Base-by-base conservation (phyloP, 2,329 filamentous ascomycete genomes). In the Arthrinium phaeospermum region DNA sequence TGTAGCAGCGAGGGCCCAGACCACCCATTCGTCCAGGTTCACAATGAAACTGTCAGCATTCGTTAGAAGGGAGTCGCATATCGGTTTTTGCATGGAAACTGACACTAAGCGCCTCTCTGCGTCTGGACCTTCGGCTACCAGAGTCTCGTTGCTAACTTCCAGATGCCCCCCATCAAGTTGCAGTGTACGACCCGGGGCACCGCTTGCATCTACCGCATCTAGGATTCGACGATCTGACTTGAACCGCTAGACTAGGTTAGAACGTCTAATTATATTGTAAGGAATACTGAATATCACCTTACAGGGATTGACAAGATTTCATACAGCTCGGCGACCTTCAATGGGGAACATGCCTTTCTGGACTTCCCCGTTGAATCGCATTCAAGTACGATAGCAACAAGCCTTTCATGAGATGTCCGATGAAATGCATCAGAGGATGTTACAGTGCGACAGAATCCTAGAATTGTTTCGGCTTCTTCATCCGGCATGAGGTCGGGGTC, bases 141-240 rank as follows among this genome's bases (percentile, higher is more conserved):
- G 2, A 4, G 4, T 3, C 3, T 61, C 2, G 30, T 0, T 19
- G 7, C 0, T 22, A 16, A 3, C 53, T n/a, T n/a, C n/a, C n/a
- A n/a, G n/a, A n/a, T n/a, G n/a, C n/a, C n/a, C n/a, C n/a, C n/a
- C n/a, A n/a, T n/a, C n/a, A n/a, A n/a, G n/a, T n/a, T n/a, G n/a
- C n/a, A n/a, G n/a, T n/a, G n/a, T n/a, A n/a, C n/a, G n/a, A n/a
- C n/a, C n/a, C n/a, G n/a, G n/a, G n/a, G n/a, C n/a, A n/a, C n/a
- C n/a, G n/a, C n/a, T n/a, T n/a, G n/a, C n/a, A n/a, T n/a, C n/a
- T n/a, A n/a, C 4, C 30, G 12, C 13, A 24, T 10, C n/a, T 5
- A 12, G 16, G 1, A 4, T 4, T 4, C 30, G 51, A 5, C 2
- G 10, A 4, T 57, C 6, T 12, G 30, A 7, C 13, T 57, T 57